Evolutionary conservation across 352 stramenopile species (phyloP).

Genomic region (Globisporangium paddicum): DNA sequence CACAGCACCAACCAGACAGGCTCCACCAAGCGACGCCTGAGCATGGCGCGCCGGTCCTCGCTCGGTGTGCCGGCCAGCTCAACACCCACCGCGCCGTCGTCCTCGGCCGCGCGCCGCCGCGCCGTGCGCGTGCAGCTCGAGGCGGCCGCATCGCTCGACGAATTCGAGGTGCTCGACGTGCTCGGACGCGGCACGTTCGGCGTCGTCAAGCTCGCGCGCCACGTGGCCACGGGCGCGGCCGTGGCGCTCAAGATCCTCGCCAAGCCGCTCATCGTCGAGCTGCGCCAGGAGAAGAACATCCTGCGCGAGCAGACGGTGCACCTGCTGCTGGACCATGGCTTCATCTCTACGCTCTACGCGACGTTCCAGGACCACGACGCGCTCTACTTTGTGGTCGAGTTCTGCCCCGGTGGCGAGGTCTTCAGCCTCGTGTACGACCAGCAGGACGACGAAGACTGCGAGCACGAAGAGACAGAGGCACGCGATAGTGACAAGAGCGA

Average conservation of each 20-base stretch:
- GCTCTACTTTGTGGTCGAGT: conserved; percentile 80
- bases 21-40: conserved; percentile 16
- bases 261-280: no score
- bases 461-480: no score
- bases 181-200: conserved; percentile 81
- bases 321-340: conserved; percentile 54
- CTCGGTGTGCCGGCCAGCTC: conserved; percentile 14
- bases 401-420: conserved; percentile 72
- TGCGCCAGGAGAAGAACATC: conserved; percentile 76
- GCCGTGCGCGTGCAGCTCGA: no score
- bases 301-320: conserved; percentile 68
- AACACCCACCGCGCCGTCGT: no score
- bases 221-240: conserved; percentile 47
- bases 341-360: conserved; percentile 63
- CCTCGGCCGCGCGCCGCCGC: no score
- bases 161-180: conserved; percentile 70
- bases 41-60: conserved; percentile 14
- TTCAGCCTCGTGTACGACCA: conserved; percentile 67
- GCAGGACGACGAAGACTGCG: conserved; percentile 18
- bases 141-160: no score
- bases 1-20: conserved; percentile 15
- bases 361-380: conserved; percentile 85
- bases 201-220: conserved; percentile 72
- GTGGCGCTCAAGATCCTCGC: conserved; percentile 76
- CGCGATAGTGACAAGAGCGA: conserved; percentile 2